phyloP scores from a whole-genome alignment of 2,329 filamentous ascomycete genomes.

The Fusarium annulatum region DNA sequence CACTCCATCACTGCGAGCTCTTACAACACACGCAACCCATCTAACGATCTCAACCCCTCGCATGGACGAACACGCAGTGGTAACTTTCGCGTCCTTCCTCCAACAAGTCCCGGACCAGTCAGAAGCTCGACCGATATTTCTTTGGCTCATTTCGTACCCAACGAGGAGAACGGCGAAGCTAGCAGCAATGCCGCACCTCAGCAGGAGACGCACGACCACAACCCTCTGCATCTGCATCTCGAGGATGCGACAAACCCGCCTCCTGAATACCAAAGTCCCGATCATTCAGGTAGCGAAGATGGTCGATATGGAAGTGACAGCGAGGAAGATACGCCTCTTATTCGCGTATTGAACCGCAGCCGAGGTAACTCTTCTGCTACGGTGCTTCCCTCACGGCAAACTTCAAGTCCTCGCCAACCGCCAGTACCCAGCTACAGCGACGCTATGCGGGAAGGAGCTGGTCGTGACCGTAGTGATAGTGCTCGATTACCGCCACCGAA shows the following conservation, averaged over 20 bases:
- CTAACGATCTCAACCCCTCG: constrained; percentile 65
- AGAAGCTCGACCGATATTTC: constrained; percentile 97
- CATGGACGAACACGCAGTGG: constrained; percentile 82
- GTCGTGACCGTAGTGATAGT: constrained; percentile 42
- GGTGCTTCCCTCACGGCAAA: constrained; percentile 40
- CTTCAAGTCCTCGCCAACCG: constrained; percentile 54
- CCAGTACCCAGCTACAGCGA: constrained; percentile 88
- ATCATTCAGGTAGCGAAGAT: constrained; percentile 68
- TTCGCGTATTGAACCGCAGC: constrained; percentile 62
- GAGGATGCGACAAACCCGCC: constrained; percentile 71
- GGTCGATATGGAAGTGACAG: constrained; percentile 69
- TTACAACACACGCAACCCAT: constrained; percentile 55
- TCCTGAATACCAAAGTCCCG: constrained; percentile 77
- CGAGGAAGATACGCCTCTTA: constrained; percentile 66
- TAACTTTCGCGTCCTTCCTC: constrained; percentile 78
- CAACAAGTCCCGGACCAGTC: constrained; percentile 88
- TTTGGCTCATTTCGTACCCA: constrained; percentile 82
- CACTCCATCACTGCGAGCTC: constrained; percentile 56
- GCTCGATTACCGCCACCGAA: constrained; percentile 36
- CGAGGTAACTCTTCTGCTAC: constrained; percentile 62
- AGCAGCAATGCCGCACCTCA: constrained; percentile 44
- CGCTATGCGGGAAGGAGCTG: constrained; percentile 68
- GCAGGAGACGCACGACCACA: constrained; percentile 49
- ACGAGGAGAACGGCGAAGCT: constrained; percentile 76
- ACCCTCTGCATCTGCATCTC: constrained; percentile 54